Percentiles rank a stretch among this genome's conserved stretches.
phyloP scores from a whole-genome alignment of 345 rosid species.

The Gossypium raimondii region DNA sequence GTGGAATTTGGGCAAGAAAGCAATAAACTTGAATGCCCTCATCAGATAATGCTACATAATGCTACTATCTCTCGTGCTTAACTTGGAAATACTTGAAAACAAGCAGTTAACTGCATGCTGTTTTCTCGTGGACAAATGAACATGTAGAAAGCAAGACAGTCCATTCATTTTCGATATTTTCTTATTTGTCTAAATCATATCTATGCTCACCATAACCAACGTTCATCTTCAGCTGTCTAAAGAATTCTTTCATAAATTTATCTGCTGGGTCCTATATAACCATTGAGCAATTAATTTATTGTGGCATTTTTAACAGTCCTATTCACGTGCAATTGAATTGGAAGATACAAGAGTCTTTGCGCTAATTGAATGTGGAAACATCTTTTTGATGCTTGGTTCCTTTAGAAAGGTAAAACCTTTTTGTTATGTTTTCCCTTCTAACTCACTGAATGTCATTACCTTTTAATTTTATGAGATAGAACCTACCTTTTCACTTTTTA shows the following conservation, averaged over 20 bases:
- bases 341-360: constrained; percentile 65
- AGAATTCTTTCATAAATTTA: constrained; percentile 3
- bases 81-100: not conserved
- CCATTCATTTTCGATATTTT: not conserved
- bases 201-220: not conserved
- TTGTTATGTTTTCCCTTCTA: not conserved
- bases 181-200: not conserved
- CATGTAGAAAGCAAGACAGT: not conserved
- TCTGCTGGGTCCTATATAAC: not conserved
- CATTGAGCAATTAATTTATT: constrained; percentile 7
- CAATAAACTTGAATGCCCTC: not conserved
- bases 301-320: constrained; percentile 49
- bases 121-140: not conserved
- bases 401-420: constrained; percentile 63
- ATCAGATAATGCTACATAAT: not conserved
- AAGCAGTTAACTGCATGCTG: not conserved
- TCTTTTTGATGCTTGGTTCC: constrained; percentile 84
- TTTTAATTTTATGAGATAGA: not conserved
- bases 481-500: not conserved
- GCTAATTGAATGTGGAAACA: constrained; percentile 81
- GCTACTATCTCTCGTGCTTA: not conserved
- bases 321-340: constrained; percentile 80
- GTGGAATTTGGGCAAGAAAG: not conserved
- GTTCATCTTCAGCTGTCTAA: not conserved
- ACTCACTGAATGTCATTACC: constrained; percentile 1